A percentile compares a stretch with the other conserved stretches of the same genome.
Conservation (phyloP, 1,139 yeast genomes). For the Spathaspora sp. region DNA sequence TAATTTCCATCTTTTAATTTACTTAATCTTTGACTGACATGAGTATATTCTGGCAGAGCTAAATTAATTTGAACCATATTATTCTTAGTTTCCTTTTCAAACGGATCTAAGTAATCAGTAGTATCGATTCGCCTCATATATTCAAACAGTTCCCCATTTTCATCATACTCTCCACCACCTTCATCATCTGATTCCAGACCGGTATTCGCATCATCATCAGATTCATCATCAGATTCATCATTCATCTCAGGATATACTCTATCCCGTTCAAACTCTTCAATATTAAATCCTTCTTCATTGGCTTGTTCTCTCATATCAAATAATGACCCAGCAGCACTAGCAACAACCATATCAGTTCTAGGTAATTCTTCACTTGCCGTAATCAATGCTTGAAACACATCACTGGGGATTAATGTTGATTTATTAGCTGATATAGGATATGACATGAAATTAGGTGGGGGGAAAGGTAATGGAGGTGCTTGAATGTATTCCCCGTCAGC, state of each 20-base stretch:
- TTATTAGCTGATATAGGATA: conserved; percentile 41
- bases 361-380: conserved; percentile 42
- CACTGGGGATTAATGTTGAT: conserved; percentile 35
- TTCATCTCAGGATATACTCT: neutral
- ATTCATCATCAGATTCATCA: neutral
- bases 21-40: conserved; percentile 13
- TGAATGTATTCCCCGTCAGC: conserved; percentile 17
- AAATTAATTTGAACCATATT: conserved; percentile 8
- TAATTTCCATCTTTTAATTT: conserved; percentile 13
- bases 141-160: conserved; percentile 1
- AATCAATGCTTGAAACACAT: conserved; percentile 36
- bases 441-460: conserved; percentile 52
- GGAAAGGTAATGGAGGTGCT: conserved; percentile 49
- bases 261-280: conserved; percentile 13
- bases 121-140: conserved; percentile 13
- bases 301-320: conserved; percentile 40
- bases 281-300: conserved; percentile 30
- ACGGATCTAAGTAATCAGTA: conserved; percentile 10
- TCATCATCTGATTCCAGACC: conserved; percentile 1
- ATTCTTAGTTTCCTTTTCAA: conserved; percentile 4
- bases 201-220: conserved; percentile 2
- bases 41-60: conserved; percentile 7
- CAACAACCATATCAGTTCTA: conserved; percentile 47
- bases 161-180: conserved; percentile 7
- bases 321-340: conserved; percentile 50